Evolutionary conservation across 257 asterid species (phyloP).

Genomic region (Ligustrum vulgare): DNA sequence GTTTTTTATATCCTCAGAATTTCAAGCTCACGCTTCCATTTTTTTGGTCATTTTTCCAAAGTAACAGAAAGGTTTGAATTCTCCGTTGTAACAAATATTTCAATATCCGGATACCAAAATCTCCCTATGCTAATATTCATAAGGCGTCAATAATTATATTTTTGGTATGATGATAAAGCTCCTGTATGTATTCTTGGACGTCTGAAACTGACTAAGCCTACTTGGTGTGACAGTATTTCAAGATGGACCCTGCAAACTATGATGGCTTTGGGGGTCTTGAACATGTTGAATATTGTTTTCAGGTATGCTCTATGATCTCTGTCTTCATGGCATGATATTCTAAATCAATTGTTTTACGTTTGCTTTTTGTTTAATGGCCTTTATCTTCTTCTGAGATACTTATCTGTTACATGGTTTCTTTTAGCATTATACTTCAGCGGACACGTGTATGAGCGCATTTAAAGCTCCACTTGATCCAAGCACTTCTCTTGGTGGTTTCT

Average conservation of each 20-base stretch:
- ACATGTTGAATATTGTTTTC: slow-evolving; percentile 86
- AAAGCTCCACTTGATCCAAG: slow-evolving; percentile 97
- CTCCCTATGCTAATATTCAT: not conserved
- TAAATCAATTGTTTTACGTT: not conserved
- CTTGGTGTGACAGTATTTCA: slow-evolving; percentile 69
- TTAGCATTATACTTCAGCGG: slow-evolving; percentile 92
- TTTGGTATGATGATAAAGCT: not conserved
- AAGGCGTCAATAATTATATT: not conserved
- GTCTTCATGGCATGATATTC: slow-evolving; percentile 13
- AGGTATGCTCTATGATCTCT: slow-evolving; percentile 48
- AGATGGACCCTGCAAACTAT: slow-evolving; percentile 78
- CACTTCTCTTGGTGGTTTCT: slow-evolving; percentile 95
- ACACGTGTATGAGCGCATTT: slow-evolving; percentile 82
- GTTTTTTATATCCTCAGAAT: not conserved
- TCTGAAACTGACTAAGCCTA: slow-evolving; percentile 17
- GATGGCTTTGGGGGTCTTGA: slow-evolving; percentile 76
- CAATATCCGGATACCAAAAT: not conserved
- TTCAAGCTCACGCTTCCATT: not conserved
- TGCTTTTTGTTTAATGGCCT: slow-evolving; percentile 1
- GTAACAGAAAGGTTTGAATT: not conserved
- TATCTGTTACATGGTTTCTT: slow-evolving; percentile 23
- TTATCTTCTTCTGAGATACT: not conserved
- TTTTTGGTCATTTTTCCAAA: not conserved
- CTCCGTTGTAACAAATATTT: not conserved
- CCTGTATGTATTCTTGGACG: not conserved